Evolutionary conservation across 208 protist genomes (phyloP).

Genomic region (Phytomonas francai): DNA sequence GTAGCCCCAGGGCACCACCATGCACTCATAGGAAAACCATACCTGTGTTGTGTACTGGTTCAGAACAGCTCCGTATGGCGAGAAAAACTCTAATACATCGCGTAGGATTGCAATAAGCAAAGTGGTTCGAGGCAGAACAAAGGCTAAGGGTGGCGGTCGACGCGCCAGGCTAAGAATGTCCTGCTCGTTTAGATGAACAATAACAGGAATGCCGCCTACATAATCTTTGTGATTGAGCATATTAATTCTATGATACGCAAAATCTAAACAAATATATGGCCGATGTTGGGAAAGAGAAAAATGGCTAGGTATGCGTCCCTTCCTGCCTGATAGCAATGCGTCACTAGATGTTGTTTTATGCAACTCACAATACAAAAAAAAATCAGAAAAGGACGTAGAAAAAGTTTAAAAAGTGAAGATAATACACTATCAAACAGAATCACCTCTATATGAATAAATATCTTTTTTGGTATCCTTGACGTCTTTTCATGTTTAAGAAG

Average conservation of each 20-base stretch:
- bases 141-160: slow-evolving; percentile 34
- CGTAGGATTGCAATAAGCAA: slow-evolving; percentile 44
- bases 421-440: neutral
- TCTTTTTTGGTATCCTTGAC: neutral
- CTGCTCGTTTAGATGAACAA: slow-evolving; percentile 49
- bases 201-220: slow-evolving; percentile 41
- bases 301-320: neutral
- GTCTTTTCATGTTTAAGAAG: neutral
- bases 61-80: slow-evolving; percentile 25
- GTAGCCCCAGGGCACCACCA: slow-evolving; percentile 53
- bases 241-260: slow-evolving; percentile 8
- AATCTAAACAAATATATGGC: slow-evolving; percentile 10
- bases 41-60: slow-evolving; percentile 35
- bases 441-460: neutral
- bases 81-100: slow-evolving; percentile 44
- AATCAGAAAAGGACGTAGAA: neutral
- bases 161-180: slow-evolving; percentile 30
- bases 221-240: slow-evolving; percentile 24
- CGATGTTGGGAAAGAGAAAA: slow-evolving; percentile 6
- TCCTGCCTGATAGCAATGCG: neutral
- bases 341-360: neutral
- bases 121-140: slow-evolving; percentile 59
- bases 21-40: slow-evolving; percentile 41
- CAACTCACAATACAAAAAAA: neutral
- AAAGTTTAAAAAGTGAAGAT: neutral